phyloP scores from a whole-genome alignment of 176 grass and related monocot species.

The Poa annua region DNA sequence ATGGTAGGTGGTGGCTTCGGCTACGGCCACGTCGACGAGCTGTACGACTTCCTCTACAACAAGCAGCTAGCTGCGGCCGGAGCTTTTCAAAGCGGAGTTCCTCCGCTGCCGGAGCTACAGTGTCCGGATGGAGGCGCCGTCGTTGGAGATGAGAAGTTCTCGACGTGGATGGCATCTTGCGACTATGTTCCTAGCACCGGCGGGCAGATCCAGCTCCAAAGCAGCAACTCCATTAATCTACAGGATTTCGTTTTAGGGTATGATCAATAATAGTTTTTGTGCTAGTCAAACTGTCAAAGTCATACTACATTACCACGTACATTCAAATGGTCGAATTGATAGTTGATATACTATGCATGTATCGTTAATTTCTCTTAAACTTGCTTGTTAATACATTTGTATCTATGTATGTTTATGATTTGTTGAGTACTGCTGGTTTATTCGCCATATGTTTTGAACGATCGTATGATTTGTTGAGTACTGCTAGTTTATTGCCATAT shows the following conservation, averaged over 20 bases:
- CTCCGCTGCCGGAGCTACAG: conserved; percentile 49
- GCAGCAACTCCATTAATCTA: conserved; percentile 43
- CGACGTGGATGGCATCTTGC: conserved; percentile 48
- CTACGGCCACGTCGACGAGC: conserved; percentile 49
- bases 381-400: conserved; percentile 40
- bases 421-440: background rate
- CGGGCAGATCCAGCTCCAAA: conserved; percentile 31
- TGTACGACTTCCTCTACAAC: conserved; percentile 56
- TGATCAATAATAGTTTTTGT: conserved; percentile 42
- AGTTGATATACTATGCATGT: conserved; percentile 26
- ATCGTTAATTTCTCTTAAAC: conserved; percentile 36
- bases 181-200: conserved; percentile 39
- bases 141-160: conserved; percentile 55
- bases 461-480: background rate
- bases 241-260: conserved; percentile 63
- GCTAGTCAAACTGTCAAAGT: background rate
- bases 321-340: conserved; percentile 31
- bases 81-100: conserved; percentile 38
- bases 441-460: background rate
- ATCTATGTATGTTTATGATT: conserved; percentile 3
- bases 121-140: conserved; percentile 43
- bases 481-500: background rate
- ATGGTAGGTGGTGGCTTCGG: conserved; percentile 28
- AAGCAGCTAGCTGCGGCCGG: conserved; percentile 38
- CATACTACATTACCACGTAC: background rate